phyloP scores from a whole-genome alignment of 2,329 filamentous ascomycete species.

The Aspergillus pseudoglaucus region DNA sequence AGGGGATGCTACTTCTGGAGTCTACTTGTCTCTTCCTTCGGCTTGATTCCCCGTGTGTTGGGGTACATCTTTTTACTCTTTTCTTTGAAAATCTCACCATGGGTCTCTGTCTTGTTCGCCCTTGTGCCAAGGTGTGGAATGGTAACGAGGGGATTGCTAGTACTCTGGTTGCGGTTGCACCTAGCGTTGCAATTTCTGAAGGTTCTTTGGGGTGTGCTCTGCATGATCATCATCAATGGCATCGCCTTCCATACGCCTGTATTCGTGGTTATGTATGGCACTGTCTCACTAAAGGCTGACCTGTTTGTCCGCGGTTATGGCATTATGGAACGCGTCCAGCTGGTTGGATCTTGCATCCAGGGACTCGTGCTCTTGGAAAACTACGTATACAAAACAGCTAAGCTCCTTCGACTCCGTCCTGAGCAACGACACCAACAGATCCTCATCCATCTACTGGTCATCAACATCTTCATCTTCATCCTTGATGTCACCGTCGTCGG shows the following conservation, averaged over 20 bases:
- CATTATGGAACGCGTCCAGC: conserved; percentile 47
- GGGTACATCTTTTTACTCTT: conserved; percentile 41
- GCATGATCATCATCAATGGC: conserved; percentile 40
- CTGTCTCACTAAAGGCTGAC: conserved; percentile 12
- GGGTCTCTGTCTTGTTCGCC: conserved; percentile 32
- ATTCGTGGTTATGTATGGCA: conserved; percentile 33
- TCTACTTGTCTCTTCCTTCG: conserved; percentile 34
- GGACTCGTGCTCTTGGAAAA: conserved; percentile 46
- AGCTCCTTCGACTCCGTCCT: conserved; percentile 15
- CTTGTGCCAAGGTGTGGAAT: conserved; percentile 36
- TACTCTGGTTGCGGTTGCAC: conserved; percentile 43
- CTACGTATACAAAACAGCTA: conserved; percentile 46
- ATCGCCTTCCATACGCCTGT: conserved; percentile 36
- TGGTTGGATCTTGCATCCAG: conserved; percentile 48
- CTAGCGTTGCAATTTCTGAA: conserved; percentile 33
- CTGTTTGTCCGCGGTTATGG: conserved; percentile 28
- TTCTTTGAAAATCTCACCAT: conserved; percentile 21
- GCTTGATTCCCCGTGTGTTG: conserved; percentile 35
- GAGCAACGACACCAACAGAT: conserved; percentile 14
- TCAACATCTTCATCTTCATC: conserved; percentile 42
- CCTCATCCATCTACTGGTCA: conserved; percentile 44
- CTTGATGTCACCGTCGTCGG: conserved; percentile 40
- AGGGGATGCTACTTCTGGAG: conserved; percentile 44
- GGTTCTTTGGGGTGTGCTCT: conserved; percentile 30
- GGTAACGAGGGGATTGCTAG: conserved; percentile 41